phyloP scores from a whole-genome alignment of 202 grass and related monocot genomes.

The Brachypodium distachyon region DNA sequence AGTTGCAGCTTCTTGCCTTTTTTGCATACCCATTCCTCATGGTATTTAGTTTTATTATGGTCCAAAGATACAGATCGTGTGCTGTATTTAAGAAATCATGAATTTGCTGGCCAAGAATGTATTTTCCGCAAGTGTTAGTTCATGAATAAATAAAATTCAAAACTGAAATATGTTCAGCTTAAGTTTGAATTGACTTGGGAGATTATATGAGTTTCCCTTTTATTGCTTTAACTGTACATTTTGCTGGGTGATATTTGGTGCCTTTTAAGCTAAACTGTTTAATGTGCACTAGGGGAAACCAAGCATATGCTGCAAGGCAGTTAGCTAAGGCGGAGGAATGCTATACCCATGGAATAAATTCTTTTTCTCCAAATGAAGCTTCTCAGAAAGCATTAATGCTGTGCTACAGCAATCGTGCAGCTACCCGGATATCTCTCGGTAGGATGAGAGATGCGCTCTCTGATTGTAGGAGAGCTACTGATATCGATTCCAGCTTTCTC shows the following conservation, averaged over 20 bases:
- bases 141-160: not conserved
- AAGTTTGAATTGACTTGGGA: not conserved
- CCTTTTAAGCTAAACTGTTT: conserved; percentile 15
- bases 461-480: conserved; percentile 60
- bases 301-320: conserved; percentile 64
- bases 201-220: not conserved
- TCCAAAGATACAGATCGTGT: not conserved
- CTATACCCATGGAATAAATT: conserved; percentile 75
- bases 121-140: not conserved
- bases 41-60: conserved; percentile 13
- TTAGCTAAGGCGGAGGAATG: conserved; percentile 68
- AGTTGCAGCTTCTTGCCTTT: not conserved
- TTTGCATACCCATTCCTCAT: not conserved
- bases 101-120: conserved; percentile 1
- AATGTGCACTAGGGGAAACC: conserved; percentile 55
- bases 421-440: conserved; percentile 83
- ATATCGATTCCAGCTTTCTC: conserved; percentile 67
- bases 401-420: conserved; percentile 92
- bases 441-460: conserved; percentile 74
- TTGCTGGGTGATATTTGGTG: conserved; percentile 1
- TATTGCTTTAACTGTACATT: conserved; percentile 8
- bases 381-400: conserved; percentile 52
- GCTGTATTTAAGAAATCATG: not conserved
- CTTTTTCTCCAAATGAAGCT: conserved; percentile 40
- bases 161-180: not conserved